Evolutionary conservation across 2,329 filamentous ascomycete genomes (phyloP).

Genomic region (Rachicladosporium sp.): DNA sequence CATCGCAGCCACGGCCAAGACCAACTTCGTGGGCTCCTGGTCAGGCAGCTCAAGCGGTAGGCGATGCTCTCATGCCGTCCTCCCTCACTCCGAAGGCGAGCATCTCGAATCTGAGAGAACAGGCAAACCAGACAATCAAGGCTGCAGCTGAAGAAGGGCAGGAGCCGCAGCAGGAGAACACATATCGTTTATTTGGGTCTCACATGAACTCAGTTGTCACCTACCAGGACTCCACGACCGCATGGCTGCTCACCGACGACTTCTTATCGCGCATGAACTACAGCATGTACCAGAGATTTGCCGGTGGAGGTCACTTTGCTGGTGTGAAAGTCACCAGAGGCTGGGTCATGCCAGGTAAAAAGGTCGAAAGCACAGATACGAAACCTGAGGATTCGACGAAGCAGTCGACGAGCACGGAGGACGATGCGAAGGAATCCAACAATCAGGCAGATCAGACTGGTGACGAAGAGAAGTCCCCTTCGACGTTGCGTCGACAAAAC

Average conservation of each 20-base stretch:
- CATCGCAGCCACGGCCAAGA: constrained; percentile 32
- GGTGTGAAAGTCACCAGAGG: constrained; percentile 76
- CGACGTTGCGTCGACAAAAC: constrained; percentile 29
- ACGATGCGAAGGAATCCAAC: constrained; percentile 13
- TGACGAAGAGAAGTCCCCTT: constrained; percentile 17
- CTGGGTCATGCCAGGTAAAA: constrained; percentile 52
- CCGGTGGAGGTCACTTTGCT: constrained; percentile 69
- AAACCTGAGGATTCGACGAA: constrained; percentile 20
- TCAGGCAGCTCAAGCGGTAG: constrained; percentile 7
- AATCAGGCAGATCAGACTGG: constrained; percentile 6
- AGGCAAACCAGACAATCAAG: constrained; percentile 16
- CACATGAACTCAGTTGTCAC: constrained; percentile 89
- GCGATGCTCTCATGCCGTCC: constrained; percentile 5
- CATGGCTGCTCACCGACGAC: constrained; percentile 75
- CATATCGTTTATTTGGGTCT: constrained; percentile 74
- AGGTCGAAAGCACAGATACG: constrained; percentile 30
- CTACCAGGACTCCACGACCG: constrained; percentile 70
- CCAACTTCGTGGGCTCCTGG: constrained; percentile 28
- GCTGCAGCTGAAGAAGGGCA: not conserved
- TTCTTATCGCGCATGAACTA: constrained; percentile 83
- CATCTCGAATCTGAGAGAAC: constrained; percentile 39
- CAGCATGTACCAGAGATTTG: constrained; percentile 76
- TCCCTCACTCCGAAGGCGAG: constrained; percentile 47
- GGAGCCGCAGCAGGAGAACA: constrained; percentile 38
- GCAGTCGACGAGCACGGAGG: constrained; percentile 8